Evolutionary conservation across 805 yeast species (phyloP).

Genomic region (Pichia paraexigua): DNA sequence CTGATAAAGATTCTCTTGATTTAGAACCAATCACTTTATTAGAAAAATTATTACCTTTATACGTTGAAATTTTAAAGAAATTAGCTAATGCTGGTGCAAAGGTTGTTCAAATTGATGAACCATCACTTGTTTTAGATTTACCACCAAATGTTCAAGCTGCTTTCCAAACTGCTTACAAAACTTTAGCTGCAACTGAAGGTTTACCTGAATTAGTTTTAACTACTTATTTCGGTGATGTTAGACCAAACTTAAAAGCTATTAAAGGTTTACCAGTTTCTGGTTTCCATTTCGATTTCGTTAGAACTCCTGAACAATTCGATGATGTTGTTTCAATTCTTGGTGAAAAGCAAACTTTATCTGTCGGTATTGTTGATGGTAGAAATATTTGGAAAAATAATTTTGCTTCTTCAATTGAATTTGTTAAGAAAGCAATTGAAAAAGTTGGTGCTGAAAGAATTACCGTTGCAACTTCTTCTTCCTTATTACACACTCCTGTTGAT

Average conservation of each 20-base stretch:
- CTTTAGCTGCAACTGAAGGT: constrained; percentile 56
- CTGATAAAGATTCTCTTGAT: constrained; percentile 95
- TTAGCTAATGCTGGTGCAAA: constrained; percentile 92
- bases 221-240: constrained; percentile 96
- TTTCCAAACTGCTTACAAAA: constrained; percentile 80
- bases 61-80: constrained; percentile 80
- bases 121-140: constrained; percentile 89
- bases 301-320: constrained; percentile 93
- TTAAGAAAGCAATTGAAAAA: constrained; percentile 74
- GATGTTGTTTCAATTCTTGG: constrained; percentile 62
- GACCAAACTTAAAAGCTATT: constrained; percentile 90
- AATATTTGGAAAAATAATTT: constrained; percentile 99
- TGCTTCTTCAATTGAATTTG: constrained; percentile 74
- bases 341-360: constrained; percentile 75
- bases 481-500: constrained; percentile 98
- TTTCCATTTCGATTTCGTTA: constrained; percentile 93
- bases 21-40: constrained; percentile 87
- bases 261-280: constrained; percentile 89
- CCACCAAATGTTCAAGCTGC: constrained; percentile 78
- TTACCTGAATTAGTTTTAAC: constrained; percentile 78
- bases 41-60: constrained; percentile 86
- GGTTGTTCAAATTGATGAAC: constrained; percentile 95
- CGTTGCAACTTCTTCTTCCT: constrained; percentile 94
- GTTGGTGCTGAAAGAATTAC: constrained; percentile 81
- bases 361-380: constrained; percentile 98